Conservation (phyloP, 2,329 filamentous ascomycete species). For the Botryotinia convoluta region DNA sequence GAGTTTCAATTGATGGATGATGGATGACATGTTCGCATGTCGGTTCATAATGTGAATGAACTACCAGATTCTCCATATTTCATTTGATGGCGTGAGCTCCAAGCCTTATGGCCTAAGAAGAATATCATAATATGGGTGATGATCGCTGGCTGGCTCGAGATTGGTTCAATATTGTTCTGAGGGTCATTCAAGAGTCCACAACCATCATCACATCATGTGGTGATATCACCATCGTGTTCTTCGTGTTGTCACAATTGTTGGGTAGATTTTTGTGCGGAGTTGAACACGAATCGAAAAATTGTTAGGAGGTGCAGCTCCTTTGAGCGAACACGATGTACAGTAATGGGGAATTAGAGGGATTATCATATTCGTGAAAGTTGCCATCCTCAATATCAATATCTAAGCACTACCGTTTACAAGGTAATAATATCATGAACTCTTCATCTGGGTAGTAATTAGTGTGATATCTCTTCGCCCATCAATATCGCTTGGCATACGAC, state of each 20-base stretch:
- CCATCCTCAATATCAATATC: neutral
- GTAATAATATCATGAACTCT: neutral
- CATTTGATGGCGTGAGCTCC: constrained; percentile 14
- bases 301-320: neutral
- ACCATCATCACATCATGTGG: neutral
- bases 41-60: neutral
- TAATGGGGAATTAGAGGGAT: neutral
- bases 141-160: neutral
- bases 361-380: neutral
- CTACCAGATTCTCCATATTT: constrained; percentile 14
- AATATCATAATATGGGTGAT: neutral
- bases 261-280: neutral
- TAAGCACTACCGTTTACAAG: neutral
- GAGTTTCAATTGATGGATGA: neutral
- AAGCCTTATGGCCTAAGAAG: neutral
- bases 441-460: neutral
- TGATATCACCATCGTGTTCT: constrained; percentile 9
- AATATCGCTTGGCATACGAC: neutral
- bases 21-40: neutral
- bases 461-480: neutral
- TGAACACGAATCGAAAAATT: neutral
- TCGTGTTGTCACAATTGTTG: neutral
- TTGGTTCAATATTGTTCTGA: neutral
- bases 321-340: neutral
- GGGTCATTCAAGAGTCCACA: neutral